Percentiles rank a stretch among this genome's conserved stretches.
Evolutionary conservation across 2,329 filamentous ascomycete species (phyloP).

Genomic region (Claviceps sp.): DNA sequence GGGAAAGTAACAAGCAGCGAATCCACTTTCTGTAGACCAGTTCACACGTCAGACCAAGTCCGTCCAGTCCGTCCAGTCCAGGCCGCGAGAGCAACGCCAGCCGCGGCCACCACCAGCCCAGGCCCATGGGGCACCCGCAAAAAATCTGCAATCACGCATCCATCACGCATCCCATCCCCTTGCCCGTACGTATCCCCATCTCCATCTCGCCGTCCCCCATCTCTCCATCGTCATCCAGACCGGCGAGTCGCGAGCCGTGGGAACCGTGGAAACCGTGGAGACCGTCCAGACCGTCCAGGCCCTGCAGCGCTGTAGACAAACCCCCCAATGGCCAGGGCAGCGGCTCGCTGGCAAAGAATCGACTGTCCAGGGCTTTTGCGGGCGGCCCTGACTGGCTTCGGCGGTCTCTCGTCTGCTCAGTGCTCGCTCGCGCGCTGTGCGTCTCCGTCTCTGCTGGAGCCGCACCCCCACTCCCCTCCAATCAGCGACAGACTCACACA

Average conservation of each 20-base stretch:
- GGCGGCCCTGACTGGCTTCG: not conserved
- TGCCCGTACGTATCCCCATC: not conserved
- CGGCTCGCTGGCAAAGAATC: not conserved
- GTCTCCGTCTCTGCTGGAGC: not conserved
- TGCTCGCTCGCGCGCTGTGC: not conserved
- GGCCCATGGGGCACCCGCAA: not conserved
- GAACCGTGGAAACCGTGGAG: not conserved
- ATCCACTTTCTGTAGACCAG: conserved; percentile 4
- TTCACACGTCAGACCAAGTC: too few species aligned
- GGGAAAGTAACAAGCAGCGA: conserved; percentile 6
- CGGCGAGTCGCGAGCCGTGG: not conserved
- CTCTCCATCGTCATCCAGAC: not conserved
- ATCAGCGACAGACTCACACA: not conserved
- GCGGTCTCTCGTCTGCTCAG: not conserved
- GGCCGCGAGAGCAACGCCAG: not conserved
- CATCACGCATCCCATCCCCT: not conserved
- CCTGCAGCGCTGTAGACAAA: not conserved
- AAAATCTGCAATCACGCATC: not conserved
- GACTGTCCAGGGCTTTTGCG: not conserved
- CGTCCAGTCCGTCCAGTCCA: too few species aligned
- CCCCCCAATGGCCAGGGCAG: too few species aligned
- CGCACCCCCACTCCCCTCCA: not conserved
- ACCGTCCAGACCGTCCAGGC: not conserved
- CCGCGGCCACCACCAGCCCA: not conserved
- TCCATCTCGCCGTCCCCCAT: not conserved